phyloP scores from a whole-genome alignment of 73 alveolate genomes.

The Uronychia binucleata region DNA sequence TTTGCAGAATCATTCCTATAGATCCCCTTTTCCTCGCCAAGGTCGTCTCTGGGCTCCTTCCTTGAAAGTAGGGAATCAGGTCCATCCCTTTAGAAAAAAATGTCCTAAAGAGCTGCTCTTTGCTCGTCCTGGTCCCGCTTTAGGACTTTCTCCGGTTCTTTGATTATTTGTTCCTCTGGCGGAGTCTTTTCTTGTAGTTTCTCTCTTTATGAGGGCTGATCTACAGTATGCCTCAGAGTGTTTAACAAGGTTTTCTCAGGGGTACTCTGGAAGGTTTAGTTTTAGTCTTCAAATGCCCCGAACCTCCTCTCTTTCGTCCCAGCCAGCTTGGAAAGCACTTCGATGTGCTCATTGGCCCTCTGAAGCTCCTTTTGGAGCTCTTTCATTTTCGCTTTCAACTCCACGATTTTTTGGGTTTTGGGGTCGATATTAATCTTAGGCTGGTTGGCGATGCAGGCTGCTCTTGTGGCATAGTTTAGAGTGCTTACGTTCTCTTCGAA shows the following conservation, averaged over 20 bases:
- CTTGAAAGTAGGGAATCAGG: neutral
- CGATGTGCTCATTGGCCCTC: constrained; percentile 68
- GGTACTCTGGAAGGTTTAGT: neutral
- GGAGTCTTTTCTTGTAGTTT: neutral
- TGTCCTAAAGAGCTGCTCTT: neutral
- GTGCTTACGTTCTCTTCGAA: constrained; percentile 92
- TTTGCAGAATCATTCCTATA: neutral
- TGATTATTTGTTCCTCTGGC: neutral
- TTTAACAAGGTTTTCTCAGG: neutral
- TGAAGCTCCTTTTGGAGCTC: constrained; percentile 4
- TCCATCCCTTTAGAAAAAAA: neutral
- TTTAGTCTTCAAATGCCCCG: constrained; percentile 24
- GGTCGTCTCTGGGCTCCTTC: neutral
- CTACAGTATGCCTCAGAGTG: neutral
- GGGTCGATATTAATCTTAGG: constrained; percentile 90
- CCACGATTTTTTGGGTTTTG: constrained; percentile 47
- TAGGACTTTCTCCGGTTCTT: no score
- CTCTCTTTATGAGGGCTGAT: neutral
- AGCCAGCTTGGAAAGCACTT: constrained; percentile 41
- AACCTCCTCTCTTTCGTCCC: constrained; percentile 27
- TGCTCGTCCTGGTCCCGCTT: neutral
- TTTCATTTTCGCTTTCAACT: constrained; percentile 29
- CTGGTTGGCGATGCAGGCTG: constrained; percentile 83
- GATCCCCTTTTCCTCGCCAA: neutral
- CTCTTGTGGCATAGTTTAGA: constrained; percentile 94